A percentile compares a stretch with the other conserved stretches of the same genome.
phyloP scores from a whole-genome alignment of 805 yeast species.

The Cyberlindnera xylosilytica region DNA sequence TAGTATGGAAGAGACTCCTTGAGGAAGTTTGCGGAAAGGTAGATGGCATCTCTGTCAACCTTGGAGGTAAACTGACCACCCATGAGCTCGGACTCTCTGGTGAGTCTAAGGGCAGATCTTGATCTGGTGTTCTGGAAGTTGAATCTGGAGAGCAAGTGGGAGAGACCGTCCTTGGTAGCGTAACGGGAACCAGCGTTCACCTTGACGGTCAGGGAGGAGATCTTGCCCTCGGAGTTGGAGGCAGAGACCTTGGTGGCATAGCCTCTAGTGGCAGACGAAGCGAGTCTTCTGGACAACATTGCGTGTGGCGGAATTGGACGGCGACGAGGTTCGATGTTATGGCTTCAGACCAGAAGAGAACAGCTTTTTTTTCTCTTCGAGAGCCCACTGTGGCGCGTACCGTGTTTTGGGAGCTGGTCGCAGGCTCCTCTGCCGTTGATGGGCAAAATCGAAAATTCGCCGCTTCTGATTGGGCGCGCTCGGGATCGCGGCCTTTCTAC shows the following conservation, averaged over 20 bases:
- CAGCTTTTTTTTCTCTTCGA: slow-evolving; percentile 7
- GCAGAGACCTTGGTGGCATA: slow-evolving; percentile 45
- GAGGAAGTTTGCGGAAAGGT: slow-evolving; percentile 78
- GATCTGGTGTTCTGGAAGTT: slow-evolving; percentile 77
- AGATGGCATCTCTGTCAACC: slow-evolving; percentile 81
- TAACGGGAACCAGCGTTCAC: slow-evolving; percentile 86
- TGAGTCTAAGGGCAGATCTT: slow-evolving; percentile 87
- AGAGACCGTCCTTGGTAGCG: slow-evolving; percentile 67
- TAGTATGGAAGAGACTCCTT: slow-evolving; percentile 88
- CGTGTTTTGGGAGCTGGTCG: slow-evolving; percentile 2
- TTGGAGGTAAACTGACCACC: slow-evolving; percentile 75
- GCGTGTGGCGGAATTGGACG: background rate
- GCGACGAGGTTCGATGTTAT: background rate
- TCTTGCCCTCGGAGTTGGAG: slow-evolving; percentile 55
- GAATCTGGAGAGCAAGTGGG: slow-evolving; percentile 82
- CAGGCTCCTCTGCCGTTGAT: slow-evolving; percentile 1
- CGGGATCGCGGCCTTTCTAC: background rate
- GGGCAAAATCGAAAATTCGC: slow-evolving; percentile 24
- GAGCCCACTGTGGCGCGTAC: slow-evolving; percentile 7
- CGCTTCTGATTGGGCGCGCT: slow-evolving; percentile 23
- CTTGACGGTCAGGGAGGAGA: slow-evolving; percentile 75
- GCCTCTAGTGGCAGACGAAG: slow-evolving; percentile 30
- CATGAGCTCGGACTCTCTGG: slow-evolving; percentile 90
- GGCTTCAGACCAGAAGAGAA: too few species aligned
- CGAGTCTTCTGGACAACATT: slow-evolving; percentile 29